Evolutionary conservation across 306 rosid species (phyloP), one percentile per base, ranked within the genome.

Genomic region (Dryas alaskensis): DNA sequence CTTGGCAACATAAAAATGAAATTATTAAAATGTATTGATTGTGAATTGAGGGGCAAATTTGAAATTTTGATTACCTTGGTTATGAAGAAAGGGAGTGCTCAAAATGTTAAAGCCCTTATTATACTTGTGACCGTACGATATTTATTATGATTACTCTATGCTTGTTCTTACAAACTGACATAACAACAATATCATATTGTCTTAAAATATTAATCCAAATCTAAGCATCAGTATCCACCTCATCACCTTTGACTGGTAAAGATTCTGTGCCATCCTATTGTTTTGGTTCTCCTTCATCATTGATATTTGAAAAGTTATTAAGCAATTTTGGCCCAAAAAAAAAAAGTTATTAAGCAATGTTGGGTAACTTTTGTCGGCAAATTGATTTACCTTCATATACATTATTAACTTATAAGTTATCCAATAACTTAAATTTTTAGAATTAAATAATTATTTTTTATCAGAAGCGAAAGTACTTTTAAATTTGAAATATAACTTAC

Each of bases 201-300:
- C 60, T 66, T 80, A 71, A 68, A 85, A 73, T 81, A 73, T 68
- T 76, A 72, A 72, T 78, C 72, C 78, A 67, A 86, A 86, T 67
- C 75, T 54, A 80, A 65, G 60, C 53, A 59, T 79, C 85, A 76
- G 83, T 80, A 71, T 78, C 85, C 78, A 68, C 65, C 79, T 62
- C 51, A 45, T 69, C 76, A 78, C 85, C 83, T 86, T 89, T 89
- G 90, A 83, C 92, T 42, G 75, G 87, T 74, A 85, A 89, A 89
- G 93, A 92, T 89, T 89, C 93, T 80, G 86, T 76, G 79, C 79
- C 78, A 60, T 58, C 46, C 80, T 72, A 73, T 79, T 84, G 76
- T 63, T 83, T 77, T 82, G 48, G 49, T 73, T 79, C 81, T 81
- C 82, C 67, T 67, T 37, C 69, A 31, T 60, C 65, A 53, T 79